phyloP scores from a whole-genome alignment of 176 grass and related monocot species.

The Hordeum marinum region DNA sequence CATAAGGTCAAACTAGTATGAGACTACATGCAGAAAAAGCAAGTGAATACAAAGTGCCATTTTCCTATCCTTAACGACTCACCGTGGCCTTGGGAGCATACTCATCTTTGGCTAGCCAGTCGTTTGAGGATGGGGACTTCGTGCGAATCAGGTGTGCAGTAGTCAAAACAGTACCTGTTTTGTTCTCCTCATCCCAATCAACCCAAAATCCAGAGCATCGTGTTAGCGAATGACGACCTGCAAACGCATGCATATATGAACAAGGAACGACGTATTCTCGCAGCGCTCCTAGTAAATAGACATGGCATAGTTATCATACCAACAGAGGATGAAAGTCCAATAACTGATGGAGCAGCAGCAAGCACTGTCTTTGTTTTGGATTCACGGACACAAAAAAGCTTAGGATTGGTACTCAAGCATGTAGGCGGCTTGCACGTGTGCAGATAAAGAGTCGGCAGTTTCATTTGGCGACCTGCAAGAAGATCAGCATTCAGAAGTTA shows the following conservation, averaged over 20 bases:
- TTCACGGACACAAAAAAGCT: not conserved
- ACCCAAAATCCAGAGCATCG: constrained; percentile 8
- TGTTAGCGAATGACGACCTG: not conserved
- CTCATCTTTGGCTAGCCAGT: not conserved
- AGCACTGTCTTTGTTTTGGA: not conserved
- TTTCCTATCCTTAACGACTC: not conserved
- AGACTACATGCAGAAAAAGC: not conserved
- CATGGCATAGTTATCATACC: not conserved
- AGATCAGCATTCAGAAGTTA: not conserved
- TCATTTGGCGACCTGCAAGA: not conserved
- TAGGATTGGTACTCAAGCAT: not conserved
- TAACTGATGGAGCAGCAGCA: not conserved
- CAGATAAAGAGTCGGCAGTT: not conserved
- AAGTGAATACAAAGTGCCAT: not conserved
- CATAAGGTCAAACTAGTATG: not conserved
- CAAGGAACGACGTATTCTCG: not conserved
- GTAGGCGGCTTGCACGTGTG: not conserved
- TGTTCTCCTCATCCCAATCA: not conserved
- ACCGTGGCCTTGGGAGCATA: not conserved
- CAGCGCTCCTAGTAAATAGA: not conserved
- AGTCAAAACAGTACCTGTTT: not conserved
- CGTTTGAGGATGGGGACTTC: not conserved
- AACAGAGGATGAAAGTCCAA: not conserved
- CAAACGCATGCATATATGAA: not conserved
- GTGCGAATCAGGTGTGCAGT: not conserved